These are phyloP conservation scores for Phalaenopsis aphrodite DNA, from an alignment of 106 monocot species.

Conservation along the genomic window DNA sequence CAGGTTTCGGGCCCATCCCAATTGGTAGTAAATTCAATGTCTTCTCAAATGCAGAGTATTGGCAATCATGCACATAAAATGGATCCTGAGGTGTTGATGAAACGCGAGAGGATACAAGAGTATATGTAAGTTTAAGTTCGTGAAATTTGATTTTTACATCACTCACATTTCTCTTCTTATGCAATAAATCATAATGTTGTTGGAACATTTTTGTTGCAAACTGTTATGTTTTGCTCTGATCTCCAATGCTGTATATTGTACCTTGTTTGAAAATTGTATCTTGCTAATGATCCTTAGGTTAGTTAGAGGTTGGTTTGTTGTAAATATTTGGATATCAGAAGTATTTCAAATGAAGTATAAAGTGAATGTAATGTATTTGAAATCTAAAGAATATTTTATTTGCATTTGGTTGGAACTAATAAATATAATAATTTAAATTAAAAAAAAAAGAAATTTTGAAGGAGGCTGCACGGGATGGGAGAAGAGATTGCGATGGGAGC, in stretches of 20 bases:
- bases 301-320: background rate
- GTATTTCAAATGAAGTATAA: too few relatives aligned
- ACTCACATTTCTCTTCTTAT: background rate
- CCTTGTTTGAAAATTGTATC: background rate
- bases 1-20: background rate
- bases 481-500: too few relatives aligned
- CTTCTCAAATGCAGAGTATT: conserved; percentile 6
- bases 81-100: conserved; percentile 5
- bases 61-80: background rate
- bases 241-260: background rate
- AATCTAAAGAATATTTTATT: too few relatives aligned
- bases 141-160: background rate
- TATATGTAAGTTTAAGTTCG: conserved; percentile 5
- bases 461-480: too few relatives aligned
- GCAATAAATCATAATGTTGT: background rate
- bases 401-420: too few relatives aligned
- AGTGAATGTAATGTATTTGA: too few relatives aligned
- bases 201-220: background rate
- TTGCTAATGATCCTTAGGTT: background rate
- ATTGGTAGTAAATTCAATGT: background rate
- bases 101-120: conserved; percentile 1
- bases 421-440: too few relatives aligned
- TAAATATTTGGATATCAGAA: too few relatives aligned
- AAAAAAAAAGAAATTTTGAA: too few relatives aligned
- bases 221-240: background rate